phyloP scores from a whole-genome alignment of 192 early-diverging fungal genomes.

The Oehlia diaphana region DNA sequence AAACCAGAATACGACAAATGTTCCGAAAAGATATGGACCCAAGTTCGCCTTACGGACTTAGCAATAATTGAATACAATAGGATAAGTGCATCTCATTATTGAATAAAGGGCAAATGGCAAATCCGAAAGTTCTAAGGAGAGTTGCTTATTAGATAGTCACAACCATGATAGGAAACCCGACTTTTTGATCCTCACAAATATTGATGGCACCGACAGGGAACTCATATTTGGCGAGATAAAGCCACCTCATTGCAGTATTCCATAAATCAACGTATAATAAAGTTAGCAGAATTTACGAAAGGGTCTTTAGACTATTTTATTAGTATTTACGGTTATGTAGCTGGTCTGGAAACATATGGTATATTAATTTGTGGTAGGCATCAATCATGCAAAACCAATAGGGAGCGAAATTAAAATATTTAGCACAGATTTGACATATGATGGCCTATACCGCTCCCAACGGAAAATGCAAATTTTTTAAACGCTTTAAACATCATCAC shows the following conservation, averaged over 20 bases:
- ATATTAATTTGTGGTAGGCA: conserved; percentile 18
- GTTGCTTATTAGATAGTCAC: conserved; percentile 4
- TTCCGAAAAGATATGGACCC: conserved; percentile 4
- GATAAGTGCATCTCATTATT: not conserved
- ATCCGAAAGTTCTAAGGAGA: conserved; percentile 21
- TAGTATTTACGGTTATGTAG: not conserved
- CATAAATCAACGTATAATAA: conserved; percentile 18
- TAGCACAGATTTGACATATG: not conserved
- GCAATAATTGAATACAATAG: conserved; percentile 14
- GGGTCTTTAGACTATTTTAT: not conserved
- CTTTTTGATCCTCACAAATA: not conserved
- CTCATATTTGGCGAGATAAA: conserved; percentile 23
- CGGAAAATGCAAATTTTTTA: conserved; percentile 9
- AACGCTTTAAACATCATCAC: conserved; percentile 1
- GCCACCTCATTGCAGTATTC: not conserved
- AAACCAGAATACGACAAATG: conserved; percentile 8
- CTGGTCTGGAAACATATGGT: not conserved
- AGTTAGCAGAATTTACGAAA: conserved; percentile 23
- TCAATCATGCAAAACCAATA: not conserved
- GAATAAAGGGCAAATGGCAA: conserved; percentile 12
- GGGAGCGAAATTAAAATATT: not conserved
- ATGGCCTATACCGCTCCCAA: not conserved
- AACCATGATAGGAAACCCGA: conserved; percentile 18
- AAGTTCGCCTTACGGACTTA: not conserved
- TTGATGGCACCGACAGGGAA: not conserved